Evolutionary conservation across 345 rosid genomes (phyloP).

Genomic region (Lepidium africanum): DNA sequence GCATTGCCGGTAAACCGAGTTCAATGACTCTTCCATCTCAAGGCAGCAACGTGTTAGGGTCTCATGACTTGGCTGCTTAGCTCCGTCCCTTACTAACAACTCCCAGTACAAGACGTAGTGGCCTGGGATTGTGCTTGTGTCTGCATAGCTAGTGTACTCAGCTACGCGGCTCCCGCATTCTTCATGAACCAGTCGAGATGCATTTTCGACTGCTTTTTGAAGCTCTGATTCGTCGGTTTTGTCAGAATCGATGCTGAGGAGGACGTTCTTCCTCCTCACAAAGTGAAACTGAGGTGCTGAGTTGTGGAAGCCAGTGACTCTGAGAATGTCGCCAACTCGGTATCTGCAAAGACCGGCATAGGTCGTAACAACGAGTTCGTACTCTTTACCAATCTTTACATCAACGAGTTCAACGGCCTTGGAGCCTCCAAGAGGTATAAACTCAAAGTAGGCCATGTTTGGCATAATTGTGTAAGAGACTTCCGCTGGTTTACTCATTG

Average conservation of each 20-base stretch:
- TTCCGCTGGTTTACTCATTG: slow-evolving; percentile 75
- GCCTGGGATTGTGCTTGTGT: slow-evolving; percentile 76
- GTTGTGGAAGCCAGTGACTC: slow-evolving; percentile 88
- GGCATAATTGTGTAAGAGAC: slow-evolving; percentile 94
- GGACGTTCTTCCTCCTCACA: slow-evolving; percentile 72
- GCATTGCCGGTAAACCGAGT: slow-evolving; percentile 84
- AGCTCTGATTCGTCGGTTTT: slow-evolving; percentile 92
- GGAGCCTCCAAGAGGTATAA: slow-evolving; percentile 50
- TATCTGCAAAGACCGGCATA: slow-evolving; percentile 79
- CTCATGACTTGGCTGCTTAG: slow-evolving; percentile 38
- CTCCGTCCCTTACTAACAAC: slow-evolving; percentile 42
- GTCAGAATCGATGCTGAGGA: slow-evolving; percentile 85
- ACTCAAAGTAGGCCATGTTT: slow-evolving; percentile 94
- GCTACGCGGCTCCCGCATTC: slow-evolving; percentile 61
- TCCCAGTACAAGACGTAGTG: slow-evolving; percentile 95
- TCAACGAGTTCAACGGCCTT: slow-evolving; percentile 53
- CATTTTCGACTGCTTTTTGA: slow-evolving; percentile 69
- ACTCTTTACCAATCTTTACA: slow-evolving; percentile 78
- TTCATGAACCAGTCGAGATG: slow-evolving; percentile 32
- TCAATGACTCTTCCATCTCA: slow-evolving; percentile 85
- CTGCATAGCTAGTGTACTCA: slow-evolving; percentile 87
- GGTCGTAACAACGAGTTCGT: slow-evolving; percentile 85
- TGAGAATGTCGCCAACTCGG: slow-evolving; percentile 90
- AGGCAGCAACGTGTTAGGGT: slow-evolving; percentile 56
- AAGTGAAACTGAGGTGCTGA: slow-evolving; percentile 89